These are phyloP conservation scores for Leucoagaricus sp. DNA, from an alignment of 1,284 basidiomycete genomes.

Conservation along the genomic window DNA sequence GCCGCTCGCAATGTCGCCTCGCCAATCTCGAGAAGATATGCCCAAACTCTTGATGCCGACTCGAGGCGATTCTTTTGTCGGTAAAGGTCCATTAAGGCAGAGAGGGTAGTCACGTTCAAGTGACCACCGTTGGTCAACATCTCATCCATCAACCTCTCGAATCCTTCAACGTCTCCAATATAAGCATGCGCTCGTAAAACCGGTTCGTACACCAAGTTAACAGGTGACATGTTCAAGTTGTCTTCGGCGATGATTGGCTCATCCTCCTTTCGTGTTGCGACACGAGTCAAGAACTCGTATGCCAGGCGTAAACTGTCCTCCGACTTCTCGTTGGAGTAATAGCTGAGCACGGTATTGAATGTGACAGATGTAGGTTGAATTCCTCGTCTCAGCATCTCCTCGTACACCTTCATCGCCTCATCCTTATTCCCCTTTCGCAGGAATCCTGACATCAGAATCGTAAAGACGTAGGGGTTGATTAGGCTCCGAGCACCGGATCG, in stretches of 20 bases:
- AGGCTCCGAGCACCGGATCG: slow-evolving; percentile 38
- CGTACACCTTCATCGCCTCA: slow-evolving; percentile 70
- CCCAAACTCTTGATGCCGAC: slow-evolving; percentile 68
- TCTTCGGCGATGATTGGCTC: slow-evolving; percentile 31
- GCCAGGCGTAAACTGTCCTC: slow-evolving; percentile 56
- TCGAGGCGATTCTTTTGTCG: slow-evolving; percentile 61
- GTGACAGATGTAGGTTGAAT: slow-evolving; percentile 75
- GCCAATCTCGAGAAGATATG: slow-evolving; percentile 57
- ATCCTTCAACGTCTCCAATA: slow-evolving; percentile 49
- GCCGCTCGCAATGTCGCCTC: slow-evolving; percentile 6
- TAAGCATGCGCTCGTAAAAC: slow-evolving; percentile 62
- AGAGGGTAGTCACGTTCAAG: slow-evolving; percentile 63
- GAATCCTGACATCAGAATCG: slow-evolving; percentile 85
- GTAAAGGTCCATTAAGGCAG: slow-evolving; percentile 77
- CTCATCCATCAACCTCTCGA: slow-evolving; percentile 58
- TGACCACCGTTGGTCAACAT: slow-evolving; percentile 57
- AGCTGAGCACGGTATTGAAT: slow-evolving; percentile 71
- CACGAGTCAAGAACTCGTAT: slow-evolving; percentile 58
- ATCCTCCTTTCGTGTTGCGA: slow-evolving; percentile 47
- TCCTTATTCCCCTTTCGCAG: slow-evolving; percentile 58
- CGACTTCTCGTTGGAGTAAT: slow-evolving; percentile 50
- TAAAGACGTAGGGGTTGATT: slow-evolving; percentile 67
- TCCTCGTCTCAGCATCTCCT: slow-evolving; percentile 71
- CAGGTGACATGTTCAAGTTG: slow-evolving; percentile 34
- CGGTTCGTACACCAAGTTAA: slow-evolving; percentile 64